A percentile compares a stretch with the other conserved stretches of the same genome.
Evolutionary conservation across 1,284 basidiomycete species (phyloP).

Genomic region (Sanghuangporus baumii): DNA sequence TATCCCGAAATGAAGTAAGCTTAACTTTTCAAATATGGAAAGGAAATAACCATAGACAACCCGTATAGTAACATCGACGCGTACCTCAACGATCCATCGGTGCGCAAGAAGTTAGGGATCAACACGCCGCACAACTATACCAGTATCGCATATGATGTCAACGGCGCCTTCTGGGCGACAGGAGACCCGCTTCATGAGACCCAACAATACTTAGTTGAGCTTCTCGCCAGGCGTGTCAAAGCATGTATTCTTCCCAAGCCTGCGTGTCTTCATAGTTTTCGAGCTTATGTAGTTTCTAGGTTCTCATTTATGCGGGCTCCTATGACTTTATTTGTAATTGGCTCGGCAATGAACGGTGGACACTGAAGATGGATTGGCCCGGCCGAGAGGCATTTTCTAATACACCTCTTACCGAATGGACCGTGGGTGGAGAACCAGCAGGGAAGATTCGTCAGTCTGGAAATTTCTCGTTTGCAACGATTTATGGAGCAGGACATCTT

Average conservation of each 20-base stretch:
- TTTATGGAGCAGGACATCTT: constrained; percentile 61
- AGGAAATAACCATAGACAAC: neutral
- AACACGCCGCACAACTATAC: constrained; percentile 47
- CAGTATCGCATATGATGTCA: constrained; percentile 40
- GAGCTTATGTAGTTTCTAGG: constrained; percentile 22
- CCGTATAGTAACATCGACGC: constrained; percentile 36
- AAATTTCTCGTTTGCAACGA: constrained; percentile 58
- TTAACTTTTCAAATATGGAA: neutral
- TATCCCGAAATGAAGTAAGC: constrained; percentile 44
- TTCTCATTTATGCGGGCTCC: constrained; percentile 70
- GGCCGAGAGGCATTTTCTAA: constrained; percentile 45
- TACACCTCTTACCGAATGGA: constrained; percentile 51
- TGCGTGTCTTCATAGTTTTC: neutral
- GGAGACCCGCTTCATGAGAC: constrained; percentile 40
- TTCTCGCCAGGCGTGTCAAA: constrained; percentile 70
- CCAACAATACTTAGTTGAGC: constrained; percentile 53
- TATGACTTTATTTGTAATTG: constrained; percentile 77
- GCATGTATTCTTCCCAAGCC: neutral
- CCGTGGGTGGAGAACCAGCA: constrained; percentile 40
- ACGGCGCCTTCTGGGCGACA: constrained; percentile 31
- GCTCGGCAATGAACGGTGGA: constrained; percentile 67
- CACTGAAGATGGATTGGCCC: constrained; percentile 57
- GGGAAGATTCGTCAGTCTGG: constrained; percentile 54
- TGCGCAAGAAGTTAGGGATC: constrained; percentile 56
- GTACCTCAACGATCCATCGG: constrained; percentile 51